Evolutionary conservation across 1,139 yeast species (phyloP).

Genomic region (Geotrichum cucujoidarum): DNA sequence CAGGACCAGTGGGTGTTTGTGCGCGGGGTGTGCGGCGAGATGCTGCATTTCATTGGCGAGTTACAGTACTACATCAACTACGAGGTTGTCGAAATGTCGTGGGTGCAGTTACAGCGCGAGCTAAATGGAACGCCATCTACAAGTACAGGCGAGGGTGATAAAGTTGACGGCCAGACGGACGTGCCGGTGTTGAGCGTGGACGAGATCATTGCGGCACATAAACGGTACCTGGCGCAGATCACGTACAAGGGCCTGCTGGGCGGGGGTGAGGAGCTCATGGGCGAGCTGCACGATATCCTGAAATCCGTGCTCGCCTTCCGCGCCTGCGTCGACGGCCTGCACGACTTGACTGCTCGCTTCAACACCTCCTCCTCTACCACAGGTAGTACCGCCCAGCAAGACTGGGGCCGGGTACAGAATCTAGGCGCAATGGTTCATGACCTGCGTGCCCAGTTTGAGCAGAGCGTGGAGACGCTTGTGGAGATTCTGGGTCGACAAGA

Average conservation of each 20-base stretch:
- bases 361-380: slow-evolving; percentile 2
- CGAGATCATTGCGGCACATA: slow-evolving; percentile 36
- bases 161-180: neutral
- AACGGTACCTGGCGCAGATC: slow-evolving; percentile 34
- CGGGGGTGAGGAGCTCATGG: slow-evolving; percentile 32
- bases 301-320: slow-evolving; percentile 32
- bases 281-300: slow-evolving; percentile 36
- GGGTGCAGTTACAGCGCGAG: slow-evolving; percentile 34
- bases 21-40: slow-evolving; percentile 32
- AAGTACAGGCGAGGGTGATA: neutral
- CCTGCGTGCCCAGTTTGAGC: slow-evolving; percentile 25
- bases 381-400: neutral
- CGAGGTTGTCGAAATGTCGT: slow-evolving; percentile 40
- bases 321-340: slow-evolving; percentile 28
- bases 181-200: slow-evolving; percentile 34
- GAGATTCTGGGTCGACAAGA: slow-evolving; percentile 31
- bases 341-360: slow-evolving; percentile 22
- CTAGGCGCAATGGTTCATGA: slow-evolving; percentile 19
- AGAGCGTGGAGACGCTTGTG: slow-evolving; percentile 28
- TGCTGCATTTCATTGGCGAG: slow-evolving; percentile 39
- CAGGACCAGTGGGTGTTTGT: slow-evolving; percentile 31
- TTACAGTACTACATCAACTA: slow-evolving; percentile 39
- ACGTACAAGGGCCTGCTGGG: slow-evolving; percentile 38
- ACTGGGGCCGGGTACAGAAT: slow-evolving; percentile 19
- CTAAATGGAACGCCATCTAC: slow-evolving; percentile 24